Percentiles rank a stretch among this genome's conserved stretches.
phyloP scores from a whole-genome alignment of 1,284 basidiomycete genomes.

The Austroboletus olivaceoglutinosus region DNA sequence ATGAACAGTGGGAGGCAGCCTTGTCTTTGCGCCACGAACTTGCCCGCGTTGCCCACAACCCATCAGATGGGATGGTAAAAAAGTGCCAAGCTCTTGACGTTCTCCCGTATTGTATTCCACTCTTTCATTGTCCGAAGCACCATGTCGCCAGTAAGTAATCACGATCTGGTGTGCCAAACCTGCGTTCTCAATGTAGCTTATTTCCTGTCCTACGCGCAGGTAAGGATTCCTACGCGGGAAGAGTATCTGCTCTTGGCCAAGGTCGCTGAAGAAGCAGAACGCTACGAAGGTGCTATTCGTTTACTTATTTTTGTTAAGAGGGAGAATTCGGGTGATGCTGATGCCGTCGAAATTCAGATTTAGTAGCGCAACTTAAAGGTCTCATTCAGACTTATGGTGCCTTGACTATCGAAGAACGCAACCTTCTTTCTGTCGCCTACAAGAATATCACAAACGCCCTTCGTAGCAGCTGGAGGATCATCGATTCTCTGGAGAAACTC shows the following conservation, averaged over 20 bases:
- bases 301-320: not conserved
- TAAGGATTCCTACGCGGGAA: conserved; percentile 34
- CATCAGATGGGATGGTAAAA: conserved; percentile 25
- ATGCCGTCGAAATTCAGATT: conserved; percentile 41
- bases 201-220: conserved; percentile 15
- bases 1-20: conserved; percentile 14
- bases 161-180: not conserved
- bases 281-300: conserved; percentile 52
- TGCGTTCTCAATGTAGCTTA: not conserved
- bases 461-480: conserved; percentile 61
- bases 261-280: conserved; percentile 64
- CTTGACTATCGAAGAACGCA: conserved; percentile 63
- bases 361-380: conserved; percentile 56
- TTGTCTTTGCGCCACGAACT: conserved; percentile 11
- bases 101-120: conserved; percentile 6
- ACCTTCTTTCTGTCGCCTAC: conserved; percentile 66
- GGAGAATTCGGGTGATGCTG: conserved; percentile 2
- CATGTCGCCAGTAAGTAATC: conserved; percentile 35
- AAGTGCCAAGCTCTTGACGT: conserved; percentile 17
- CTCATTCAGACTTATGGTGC: conserved; percentile 49
- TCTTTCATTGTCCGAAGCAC: conserved; percentile 6
- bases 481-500: conserved; percentile 55
- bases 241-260: conserved; percentile 57
- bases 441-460: conserved; percentile 64
- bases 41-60: conserved; percentile 29